These are phyloP conservation scores for Penicillium psychrosexuale DNA, from an alignment of 2,329 filamentous ascomycete species.

Conservation along the genomic window DNA sequence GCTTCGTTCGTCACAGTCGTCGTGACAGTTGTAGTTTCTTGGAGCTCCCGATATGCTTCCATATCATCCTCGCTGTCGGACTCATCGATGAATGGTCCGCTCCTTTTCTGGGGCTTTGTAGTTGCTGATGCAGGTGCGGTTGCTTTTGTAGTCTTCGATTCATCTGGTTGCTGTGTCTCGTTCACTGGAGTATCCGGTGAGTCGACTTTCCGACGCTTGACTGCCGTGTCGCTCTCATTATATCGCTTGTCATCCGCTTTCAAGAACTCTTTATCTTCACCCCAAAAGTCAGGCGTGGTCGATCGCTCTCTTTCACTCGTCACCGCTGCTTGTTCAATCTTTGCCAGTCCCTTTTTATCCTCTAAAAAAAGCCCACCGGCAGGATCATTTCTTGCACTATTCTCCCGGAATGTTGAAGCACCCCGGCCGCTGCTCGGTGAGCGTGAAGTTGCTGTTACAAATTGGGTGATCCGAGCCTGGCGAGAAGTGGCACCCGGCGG, in stretches of 20 bases:
- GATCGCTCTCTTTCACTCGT: conserved; percentile 19
- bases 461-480: conserved; percentile 56
- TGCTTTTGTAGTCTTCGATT: background rate
- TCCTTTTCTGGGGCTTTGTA: conserved; percentile 16
- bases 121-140: background rate
- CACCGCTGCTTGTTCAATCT: conserved; percentile 2
- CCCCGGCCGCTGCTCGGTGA: conserved; percentile 31
- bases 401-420: conserved; percentile 12
- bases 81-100: conserved; percentile 44
- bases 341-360: conserved; percentile 26
- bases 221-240: conserved; percentile 31
- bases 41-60: conserved; percentile 24
- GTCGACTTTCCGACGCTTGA: conserved; percentile 37
- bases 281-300: conserved; percentile 36
- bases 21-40: conserved; percentile 6
- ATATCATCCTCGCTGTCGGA: conserved; percentile 55
- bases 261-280: conserved; percentile 21
- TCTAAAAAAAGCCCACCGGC: conserved; percentile 37
- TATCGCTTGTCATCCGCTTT: conserved; percentile 23
- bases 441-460: conserved; percentile 24
- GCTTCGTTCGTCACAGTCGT: background rate
- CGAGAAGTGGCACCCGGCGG: conserved; percentile 47
- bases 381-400: conserved; percentile 11
- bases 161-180: background rate
- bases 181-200: conserved; percentile 1